phyloP scores from a whole-genome alignment of 2,329 filamentous ascomycete genomes.

The Pestalotiopsis sp. region DNA sequence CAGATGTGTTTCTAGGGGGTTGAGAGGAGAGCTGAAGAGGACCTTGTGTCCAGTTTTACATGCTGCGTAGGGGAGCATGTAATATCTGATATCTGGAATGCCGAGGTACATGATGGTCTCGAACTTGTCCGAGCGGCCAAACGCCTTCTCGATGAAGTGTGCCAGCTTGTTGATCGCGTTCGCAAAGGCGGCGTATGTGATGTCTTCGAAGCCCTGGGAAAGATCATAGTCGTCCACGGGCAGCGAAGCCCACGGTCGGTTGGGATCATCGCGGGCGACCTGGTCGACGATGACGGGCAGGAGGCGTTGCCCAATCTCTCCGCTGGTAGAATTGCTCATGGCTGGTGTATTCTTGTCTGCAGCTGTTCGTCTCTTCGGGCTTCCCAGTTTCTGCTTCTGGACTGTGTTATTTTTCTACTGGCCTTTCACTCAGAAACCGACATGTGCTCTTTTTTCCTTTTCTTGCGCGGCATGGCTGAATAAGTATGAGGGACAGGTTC shows the following conservation, averaged over 20 bases:
- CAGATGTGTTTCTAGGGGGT: conserved; percentile 31
- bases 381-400: not conserved
- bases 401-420: not conserved
- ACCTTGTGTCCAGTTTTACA: conserved; percentile 45
- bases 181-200: conserved; percentile 20
- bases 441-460: not conserved
- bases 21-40: conserved; percentile 33
- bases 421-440: not conserved
- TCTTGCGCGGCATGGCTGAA: not conserved
- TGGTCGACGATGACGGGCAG: conserved; percentile 23
- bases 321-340: not conserved
- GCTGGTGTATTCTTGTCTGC: not conserved
- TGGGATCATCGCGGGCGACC: conserved; percentile 18
- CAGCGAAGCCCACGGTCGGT: conserved; percentile 21
- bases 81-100: conserved; percentile 22
- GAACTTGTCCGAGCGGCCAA: conserved; percentile 19
- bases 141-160: conserved; percentile 18
- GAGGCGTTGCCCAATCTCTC: conserved; percentile 18
- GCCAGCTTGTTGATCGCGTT: conserved; percentile 24
- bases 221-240: conserved; percentile 24
- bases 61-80: conserved; percentile 22
- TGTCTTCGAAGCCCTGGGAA: conserved; percentile 22
- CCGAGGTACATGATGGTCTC: conserved; percentile 23
- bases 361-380: not conserved
- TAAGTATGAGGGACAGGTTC: not conserved